Evolutionary conservation across 2,329 filamentous ascomycete genomes (phyloP), one percentile per base, ranked within the genome.

Genomic region (Sporothrix schenckii): DNA sequence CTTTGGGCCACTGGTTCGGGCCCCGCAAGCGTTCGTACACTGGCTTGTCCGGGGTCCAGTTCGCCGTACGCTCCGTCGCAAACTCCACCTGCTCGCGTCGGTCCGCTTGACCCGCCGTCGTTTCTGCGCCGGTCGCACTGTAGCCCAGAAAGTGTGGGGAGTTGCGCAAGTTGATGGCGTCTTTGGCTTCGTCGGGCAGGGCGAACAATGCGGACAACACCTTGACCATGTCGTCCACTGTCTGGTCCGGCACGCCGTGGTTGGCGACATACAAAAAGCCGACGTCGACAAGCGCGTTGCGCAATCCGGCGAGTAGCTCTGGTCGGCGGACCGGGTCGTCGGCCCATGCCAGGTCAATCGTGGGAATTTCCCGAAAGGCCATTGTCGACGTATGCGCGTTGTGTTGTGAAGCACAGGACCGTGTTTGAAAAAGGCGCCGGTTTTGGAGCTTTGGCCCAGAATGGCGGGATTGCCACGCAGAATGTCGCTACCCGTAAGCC

Each of bases 131-230:
- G 21, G 82, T 81, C 0, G 80, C 82, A 72, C 84, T 87, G 75
- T 88, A 89, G 0, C 87, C 87, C 2, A 89, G 78, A 70, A 89
- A 88, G 75, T 88, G 87, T 11, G 87, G 86, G 1, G 85, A 88
- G 34, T 87, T 84, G 34, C 81, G 77, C 21, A 86, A 78, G 0
- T 81, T 82, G 11, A 85, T 76, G 1, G 74, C 74, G 0, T 76
- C 75, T 70, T 86, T 87, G 6, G 77, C 75, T 2, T 74, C 72
- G 0, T 74, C 66, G 0, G 80, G 73, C 1, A 86, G 77, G 1
- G 76, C 74, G 72, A 87, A 87, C 5, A 86, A 78, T 0, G 27
- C 52, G 1, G 84, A 84, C 2, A 86, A 76, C 7, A 9, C 77
- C 9, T 76, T 70, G 1, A 81, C 77, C 9, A 87, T 76, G n/a